phyloP scores from a whole-genome alignment of 768 basidiomycete genomes.

The Cyclocybe aegerita region DNA sequence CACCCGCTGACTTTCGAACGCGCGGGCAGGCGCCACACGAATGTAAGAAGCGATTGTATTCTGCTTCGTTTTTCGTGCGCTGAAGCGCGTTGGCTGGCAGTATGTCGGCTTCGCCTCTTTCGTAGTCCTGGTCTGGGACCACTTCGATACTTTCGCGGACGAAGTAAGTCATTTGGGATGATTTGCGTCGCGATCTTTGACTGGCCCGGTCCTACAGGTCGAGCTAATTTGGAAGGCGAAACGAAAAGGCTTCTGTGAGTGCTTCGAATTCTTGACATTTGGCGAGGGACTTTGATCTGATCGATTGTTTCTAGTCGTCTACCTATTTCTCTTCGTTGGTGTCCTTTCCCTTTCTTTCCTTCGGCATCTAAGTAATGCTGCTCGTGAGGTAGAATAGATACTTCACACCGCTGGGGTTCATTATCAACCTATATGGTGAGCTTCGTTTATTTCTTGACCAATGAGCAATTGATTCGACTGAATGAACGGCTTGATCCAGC shows the following conservation, averaged over 20 bases:
- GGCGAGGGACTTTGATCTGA: not conserved
- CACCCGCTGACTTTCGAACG: not conserved
- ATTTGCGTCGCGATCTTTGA: not conserved
- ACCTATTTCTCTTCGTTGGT: constrained; percentile 43
- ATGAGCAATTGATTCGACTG: not conserved
- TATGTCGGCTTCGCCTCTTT: constrained; percentile 53
- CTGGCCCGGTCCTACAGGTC: constrained; percentile 25
- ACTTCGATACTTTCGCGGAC: constrained; percentile 49
- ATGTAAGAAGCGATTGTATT: constrained; percentile 6
- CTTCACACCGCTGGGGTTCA: constrained; percentile 60
- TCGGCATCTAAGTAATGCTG: not conserved
- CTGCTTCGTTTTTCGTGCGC: not conserved
- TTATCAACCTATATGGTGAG: constrained; percentile 52
- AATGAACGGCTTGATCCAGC: constrained; percentile 22
- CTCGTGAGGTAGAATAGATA: constrained; percentile 52
- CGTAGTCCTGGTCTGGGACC: constrained; percentile 55
- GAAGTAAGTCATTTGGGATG: constrained; percentile 28
- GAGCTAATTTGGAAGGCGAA: constrained; percentile 52
- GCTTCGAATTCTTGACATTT: not conserved
- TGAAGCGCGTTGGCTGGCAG: constrained; percentile 24
- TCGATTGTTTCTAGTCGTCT: constrained; percentile 29
- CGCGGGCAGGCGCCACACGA: constrained; percentile 13
- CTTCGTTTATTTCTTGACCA: not conserved
- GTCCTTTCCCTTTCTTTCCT: not conserved
- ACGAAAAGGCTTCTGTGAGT: constrained; percentile 43